phyloP scores from a whole-genome alignment of 139 green algal genomes.

The Chlamydomonas sp. region DNA sequence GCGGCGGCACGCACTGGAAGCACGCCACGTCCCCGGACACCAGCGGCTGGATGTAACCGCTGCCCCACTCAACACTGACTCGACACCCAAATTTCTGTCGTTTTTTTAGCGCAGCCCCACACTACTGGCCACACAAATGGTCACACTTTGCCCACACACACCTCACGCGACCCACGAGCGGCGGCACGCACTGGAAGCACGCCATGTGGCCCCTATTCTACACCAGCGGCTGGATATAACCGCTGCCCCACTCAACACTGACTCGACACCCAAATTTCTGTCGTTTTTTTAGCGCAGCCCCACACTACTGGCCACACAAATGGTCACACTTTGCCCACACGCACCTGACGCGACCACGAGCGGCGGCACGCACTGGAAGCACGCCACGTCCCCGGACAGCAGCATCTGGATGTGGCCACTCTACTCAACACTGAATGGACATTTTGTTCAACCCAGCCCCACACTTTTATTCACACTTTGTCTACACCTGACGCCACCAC shows the following conservation, averaged over 20 bases:
- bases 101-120: no score
- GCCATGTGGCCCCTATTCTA: slow-evolving; percentile 15
- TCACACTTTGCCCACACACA: no score
- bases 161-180: slow-evolving; percentile 65
- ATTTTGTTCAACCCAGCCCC: no score
- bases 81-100: no score
- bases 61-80: no score
- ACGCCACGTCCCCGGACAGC: slow-evolving; percentile 64
- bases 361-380: slow-evolving; percentile 80
- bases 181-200: slow-evolving; percentile 55
- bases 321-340: slow-evolving; percentile 73
- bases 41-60: slow-evolving; percentile 36
- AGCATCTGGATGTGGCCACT: slow-evolving; percentile 39
- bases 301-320: neutral
- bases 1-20: slow-evolving; percentile 79
- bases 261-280: no score
- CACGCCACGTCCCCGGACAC: slow-evolving; percentile 68
- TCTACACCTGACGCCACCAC: slow-evolving; percentile 59
- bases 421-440: no score
- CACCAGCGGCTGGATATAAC: neutral
- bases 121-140: neutral
- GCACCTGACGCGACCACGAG: slow-evolving; percentile 83
- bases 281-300: no score
- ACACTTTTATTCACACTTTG: no score
- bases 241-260: no score